phyloP scores from a whole-genome alignment of 1,284 basidiomycete genomes.

The Tilletia caries region DNA sequence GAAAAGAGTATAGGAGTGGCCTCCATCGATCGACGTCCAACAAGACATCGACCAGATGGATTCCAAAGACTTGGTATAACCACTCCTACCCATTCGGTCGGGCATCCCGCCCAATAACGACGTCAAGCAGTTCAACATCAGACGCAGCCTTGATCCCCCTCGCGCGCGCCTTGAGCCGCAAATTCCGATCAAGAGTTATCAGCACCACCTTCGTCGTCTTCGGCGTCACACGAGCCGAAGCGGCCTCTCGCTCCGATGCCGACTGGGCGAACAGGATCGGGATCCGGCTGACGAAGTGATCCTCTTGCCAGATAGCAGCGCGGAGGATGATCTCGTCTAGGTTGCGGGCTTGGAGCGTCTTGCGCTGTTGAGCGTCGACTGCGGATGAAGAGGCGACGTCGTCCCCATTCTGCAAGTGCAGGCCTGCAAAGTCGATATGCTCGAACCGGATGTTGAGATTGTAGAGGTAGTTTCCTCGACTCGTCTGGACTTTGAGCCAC shows the following conservation, averaged over 20 bases:
- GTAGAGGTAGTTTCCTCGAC: constrained; percentile 85
- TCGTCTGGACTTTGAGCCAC: constrained; percentile 89
- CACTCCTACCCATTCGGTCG: constrained; percentile 6
- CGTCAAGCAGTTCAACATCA: neutral
- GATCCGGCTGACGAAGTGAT: constrained; percentile 84
- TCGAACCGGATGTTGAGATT: constrained; percentile 80
- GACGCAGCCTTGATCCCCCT: constrained; percentile 60
- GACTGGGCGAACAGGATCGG: constrained; percentile 61
- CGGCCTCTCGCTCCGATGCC: neutral
- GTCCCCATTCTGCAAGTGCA: neutral
- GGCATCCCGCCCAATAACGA: neutral
- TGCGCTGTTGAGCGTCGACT: constrained; percentile 3
- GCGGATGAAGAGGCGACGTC: constrained; percentile 6
- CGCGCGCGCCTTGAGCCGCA: constrained; percentile 61
- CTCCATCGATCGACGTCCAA: too few relatives aligned
- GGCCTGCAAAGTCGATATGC: constrained; percentile 67
- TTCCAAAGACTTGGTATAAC: too few relatives aligned
- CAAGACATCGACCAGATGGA: too few relatives aligned
- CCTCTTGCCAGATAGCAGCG: constrained; percentile 84
- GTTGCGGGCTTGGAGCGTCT: constrained; percentile 63
- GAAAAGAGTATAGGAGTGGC: too few relatives aligned
- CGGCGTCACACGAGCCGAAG: constrained; percentile 51
- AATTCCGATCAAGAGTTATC: constrained; percentile 83
- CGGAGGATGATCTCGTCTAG: constrained; percentile 95
- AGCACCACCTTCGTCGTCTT: constrained; percentile 76